A percentile compares a stretch with the other conserved stretches of the same genome.
These are phyloP conservation scores for Vitis cinerea DNA, from an alignment of 164 flowering plant genomes.

Conservation along the genomic window DNA sequence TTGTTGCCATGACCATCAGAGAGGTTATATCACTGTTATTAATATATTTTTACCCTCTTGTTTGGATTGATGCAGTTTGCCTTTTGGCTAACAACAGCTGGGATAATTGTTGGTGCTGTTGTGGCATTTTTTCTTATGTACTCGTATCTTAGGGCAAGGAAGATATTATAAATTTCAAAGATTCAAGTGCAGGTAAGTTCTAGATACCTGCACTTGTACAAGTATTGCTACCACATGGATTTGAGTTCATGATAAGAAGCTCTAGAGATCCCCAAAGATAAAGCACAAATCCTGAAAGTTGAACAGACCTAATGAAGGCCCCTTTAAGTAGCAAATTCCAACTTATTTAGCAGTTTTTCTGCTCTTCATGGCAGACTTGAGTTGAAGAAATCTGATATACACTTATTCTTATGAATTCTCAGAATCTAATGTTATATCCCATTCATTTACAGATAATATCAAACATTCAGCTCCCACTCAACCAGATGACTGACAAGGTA, in stretches of 20 bases:
- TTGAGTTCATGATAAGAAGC: neutral
- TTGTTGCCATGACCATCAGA: neutral
- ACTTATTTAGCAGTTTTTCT: too few species aligned
- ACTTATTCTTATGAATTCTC: neutral
- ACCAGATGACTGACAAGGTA: too few species aligned
- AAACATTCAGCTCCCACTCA: neutral
- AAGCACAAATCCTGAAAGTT: too few species aligned
- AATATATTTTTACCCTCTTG: neutral
- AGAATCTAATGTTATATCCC: neutral
- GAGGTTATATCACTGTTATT: neutral
- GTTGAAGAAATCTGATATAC: too few species aligned
- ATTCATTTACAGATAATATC: constrained; percentile 1
- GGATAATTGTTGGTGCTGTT: constrained; percentile 74
- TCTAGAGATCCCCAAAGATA: neutral
- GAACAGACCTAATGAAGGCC: too few species aligned
- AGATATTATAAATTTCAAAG: constrained; percentile 44
- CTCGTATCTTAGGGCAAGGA: constrained; percentile 68
- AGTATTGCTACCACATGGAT: neutral
- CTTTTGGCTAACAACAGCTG: constrained; percentile 90
- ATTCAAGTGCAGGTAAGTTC: constrained; percentile 10
- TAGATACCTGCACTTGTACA: neutral
- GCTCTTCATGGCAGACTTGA: too few species aligned
- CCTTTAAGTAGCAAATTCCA: too few species aligned
- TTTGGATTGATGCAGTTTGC: constrained; percentile 64
- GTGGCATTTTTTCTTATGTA: constrained; percentile 78